Evolutionary conservation across 2,329 filamentous ascomycete genomes (phyloP).

Genomic region (Sodiomyces alkalinus): DNA sequence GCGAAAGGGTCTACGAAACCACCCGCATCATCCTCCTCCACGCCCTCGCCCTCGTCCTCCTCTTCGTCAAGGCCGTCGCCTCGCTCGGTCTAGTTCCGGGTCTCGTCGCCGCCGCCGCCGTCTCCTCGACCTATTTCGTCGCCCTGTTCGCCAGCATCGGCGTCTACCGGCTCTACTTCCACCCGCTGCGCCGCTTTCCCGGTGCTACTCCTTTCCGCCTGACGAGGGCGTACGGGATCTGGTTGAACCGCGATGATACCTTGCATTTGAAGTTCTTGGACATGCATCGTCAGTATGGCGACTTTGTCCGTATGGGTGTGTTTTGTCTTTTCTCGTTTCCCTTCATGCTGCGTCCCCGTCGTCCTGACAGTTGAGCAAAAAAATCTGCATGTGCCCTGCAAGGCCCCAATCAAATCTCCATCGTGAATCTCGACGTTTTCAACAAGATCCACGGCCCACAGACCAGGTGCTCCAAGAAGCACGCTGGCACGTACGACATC

Average conservation of each 20-base stretch:
- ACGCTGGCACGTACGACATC: slow-evolving; percentile 9
- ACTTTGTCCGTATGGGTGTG: slow-evolving; percentile 9
- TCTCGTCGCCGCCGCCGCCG: not conserved
- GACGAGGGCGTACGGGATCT: slow-evolving; percentile 6
- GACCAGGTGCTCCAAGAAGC: slow-evolving; percentile 7
- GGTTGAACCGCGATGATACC: slow-evolving; percentile 3
- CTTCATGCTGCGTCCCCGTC: not conserved
- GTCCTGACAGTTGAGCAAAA: too few relatives aligned
- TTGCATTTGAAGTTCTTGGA: slow-evolving; percentile 1
- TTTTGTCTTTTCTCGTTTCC: not conserved
- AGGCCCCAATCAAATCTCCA: slow-evolving; percentile 11
- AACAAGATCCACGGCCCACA: slow-evolving; percentile 10
- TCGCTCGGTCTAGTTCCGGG: slow-evolving; percentile 1
- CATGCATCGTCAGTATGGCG: slow-evolving; percentile 6
- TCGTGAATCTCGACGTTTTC: slow-evolving; percentile 8
- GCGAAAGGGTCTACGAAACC: not conserved
- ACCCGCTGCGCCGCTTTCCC: slow-evolving; percentile 7
- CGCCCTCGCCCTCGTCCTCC: not conserved
- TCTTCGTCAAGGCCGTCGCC: slow-evolving; percentile 1
- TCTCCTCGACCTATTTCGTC: slow-evolving; percentile 3
- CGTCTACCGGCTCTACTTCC: slow-evolving; percentile 10
- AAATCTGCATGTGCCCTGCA: too few relatives aligned
- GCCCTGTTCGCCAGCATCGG: slow-evolving; percentile 12
- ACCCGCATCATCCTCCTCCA: slow-evolving; percentile 1
- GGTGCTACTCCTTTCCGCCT: slow-evolving; percentile 7